Evolutionary conservation across 208 protist species (phyloP), one percentile per base, ranked within the genome.

Genomic region (Herpetomonas samuelpessoai): DNA sequence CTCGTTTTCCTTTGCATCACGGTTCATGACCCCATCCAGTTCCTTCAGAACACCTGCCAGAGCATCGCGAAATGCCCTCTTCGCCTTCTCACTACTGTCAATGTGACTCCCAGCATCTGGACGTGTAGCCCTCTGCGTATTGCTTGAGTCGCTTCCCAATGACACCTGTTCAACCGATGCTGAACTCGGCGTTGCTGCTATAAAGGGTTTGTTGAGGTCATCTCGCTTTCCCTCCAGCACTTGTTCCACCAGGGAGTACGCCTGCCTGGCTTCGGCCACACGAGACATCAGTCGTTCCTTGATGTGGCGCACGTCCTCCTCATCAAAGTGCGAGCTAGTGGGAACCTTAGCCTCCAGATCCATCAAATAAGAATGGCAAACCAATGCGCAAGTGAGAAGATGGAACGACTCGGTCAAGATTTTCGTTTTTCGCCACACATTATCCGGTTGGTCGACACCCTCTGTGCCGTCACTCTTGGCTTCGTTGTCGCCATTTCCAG

Each of bases 51-150:
- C 22, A 10, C 56, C 54, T 16, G 39, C 2, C 26, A 71, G 30
- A 21, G 65, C 47, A n/a, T 57, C 56, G 25, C 35, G 58, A 26
- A 71, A 65, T 9, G 49, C 46, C 19, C 44, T 39, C 45, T 71
- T 64, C 16, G 57, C 39, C 1, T 53, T 49, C 22, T 41, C 25
- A 18, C 59, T 27, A 18, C 50, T 48, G 29, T 62, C 55, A 30
- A 39, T 27, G n/a, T n/a, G n/a, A n/a, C n/a, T n/a, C n/a, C n/a
- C n/a, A n/a, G n/a, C n/a, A n/a, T n/a, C n/a, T n/a, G n/a, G n/a
- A n/a, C n/a, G n/a, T n/a, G n/a, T n/a, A n/a, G n/a, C n/a, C n/a
- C n/a, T n/a, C n/a, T n/a, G n/a, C n/a, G n/a, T n/a, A n/a, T n/a
- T n/a, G n/a, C n/a, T n/a, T n/a, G n/a, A n/a, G n/a, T n/a, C n/a